Evolutionary conservation across 2,329 filamentous ascomycete species (phyloP), one percentile per base, ranked within the genome.

Genomic region (Fusarium duplospermum): DNA sequence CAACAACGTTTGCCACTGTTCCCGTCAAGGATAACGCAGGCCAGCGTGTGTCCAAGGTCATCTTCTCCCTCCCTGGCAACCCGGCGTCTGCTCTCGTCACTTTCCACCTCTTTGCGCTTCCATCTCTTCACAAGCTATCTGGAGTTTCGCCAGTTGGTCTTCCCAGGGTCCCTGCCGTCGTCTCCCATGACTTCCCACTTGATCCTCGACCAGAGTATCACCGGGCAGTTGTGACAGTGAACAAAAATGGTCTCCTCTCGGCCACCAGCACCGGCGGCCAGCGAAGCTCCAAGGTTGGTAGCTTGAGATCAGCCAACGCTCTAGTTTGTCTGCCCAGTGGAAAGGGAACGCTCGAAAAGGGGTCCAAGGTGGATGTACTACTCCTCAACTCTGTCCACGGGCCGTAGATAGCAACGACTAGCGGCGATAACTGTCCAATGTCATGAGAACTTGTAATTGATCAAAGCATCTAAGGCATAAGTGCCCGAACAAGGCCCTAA

Each of bases 61-160:
- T 99, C 74, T 99, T 99, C 84, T 94, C 94, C 0, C 87, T 99
- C 0, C 96, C 96, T 0, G 96, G 96, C 0, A 99, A 99, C 81
- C 96, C 96, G 0, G 96, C 96, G 2, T 96, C 93, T 3, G 96
- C 96, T 0, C 88, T 98, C 3, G 96, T 98, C 11, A 97, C 96
- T 0, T 94, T 97, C 78, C 94, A 98, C 79, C 89, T 99, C 2
- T 98, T 99, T 82, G 95, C 98, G 10, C 87, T 99, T 13, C 96
- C 96, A 0, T 91, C 93, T 1, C 84, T 99, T 68, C 94, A 97
- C 79, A 91, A 93, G 75, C 87, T 93, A 76, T 88, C 91, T 13
- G 96, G 95, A 0, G 85, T 95, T 24, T 83, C 83, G 45, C 91
- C 91, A 0, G 86, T 86, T 0, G 94, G 95, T 0, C 84, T 98